Evolutionary conservation across 495 filamentous ascomycete species (phyloP).

Genomic region (Geoglossum glabrum): DNA sequence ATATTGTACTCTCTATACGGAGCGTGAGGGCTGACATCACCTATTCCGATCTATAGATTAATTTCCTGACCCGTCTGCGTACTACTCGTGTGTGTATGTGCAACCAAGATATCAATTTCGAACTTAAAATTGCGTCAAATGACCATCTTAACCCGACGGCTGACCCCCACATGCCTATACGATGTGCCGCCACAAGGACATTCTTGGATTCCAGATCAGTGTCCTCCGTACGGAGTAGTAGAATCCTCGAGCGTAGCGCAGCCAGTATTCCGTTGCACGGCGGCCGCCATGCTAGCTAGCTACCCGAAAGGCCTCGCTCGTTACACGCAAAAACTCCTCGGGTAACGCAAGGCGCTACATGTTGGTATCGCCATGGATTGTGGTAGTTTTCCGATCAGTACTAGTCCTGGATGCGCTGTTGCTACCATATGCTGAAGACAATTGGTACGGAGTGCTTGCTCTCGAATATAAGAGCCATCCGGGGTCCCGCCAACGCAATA

Average conservation of each 20-base stretch:
- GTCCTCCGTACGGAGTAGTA: no score
- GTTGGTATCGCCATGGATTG: neutral
- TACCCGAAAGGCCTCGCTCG: neutral
- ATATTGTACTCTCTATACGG: no score
- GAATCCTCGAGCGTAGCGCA: neutral
- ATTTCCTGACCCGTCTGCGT: neutral
- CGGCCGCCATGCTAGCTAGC: neutral
- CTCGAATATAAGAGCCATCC: neutral
- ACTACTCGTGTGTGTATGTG: neutral
- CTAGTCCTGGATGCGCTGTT: neutral
- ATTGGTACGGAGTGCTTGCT: neutral
- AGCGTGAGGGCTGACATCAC: neutral
- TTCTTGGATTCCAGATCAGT: neutral
- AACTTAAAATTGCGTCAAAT: neutral
- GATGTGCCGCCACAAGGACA: neutral
- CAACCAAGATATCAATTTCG: neutral
- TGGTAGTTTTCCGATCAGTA: neutral
- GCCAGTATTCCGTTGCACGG: neutral
- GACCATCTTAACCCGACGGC: neutral
- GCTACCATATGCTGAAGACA: neutral
- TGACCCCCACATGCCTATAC: neutral
- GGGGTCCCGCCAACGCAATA: neutral
- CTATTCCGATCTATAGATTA: neutral
- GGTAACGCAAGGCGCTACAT: neutral
- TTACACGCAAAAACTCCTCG: neutral